Evolutionary conservation across 345 rosid species (phyloP).

Genomic region (Psidium guajava): DNA sequence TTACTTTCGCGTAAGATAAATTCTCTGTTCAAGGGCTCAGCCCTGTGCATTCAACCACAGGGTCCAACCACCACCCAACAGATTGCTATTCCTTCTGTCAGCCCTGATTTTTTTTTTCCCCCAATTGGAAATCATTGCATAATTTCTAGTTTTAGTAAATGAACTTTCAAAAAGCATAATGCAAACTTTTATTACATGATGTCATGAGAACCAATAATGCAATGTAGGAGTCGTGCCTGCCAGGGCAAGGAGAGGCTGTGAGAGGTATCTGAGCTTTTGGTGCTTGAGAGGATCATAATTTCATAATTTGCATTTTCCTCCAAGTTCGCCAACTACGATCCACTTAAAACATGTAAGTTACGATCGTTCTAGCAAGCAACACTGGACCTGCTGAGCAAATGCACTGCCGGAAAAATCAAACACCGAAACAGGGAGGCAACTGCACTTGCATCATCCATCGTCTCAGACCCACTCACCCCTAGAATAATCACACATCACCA

Average conservation of each 20-base stretch:
- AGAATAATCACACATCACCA: background rate
- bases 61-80: background rate
- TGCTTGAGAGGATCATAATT: background rate
- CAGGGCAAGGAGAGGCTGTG: background rate
- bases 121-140: background rate
- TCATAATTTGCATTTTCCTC: background rate
- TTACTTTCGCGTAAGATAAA: background rate
- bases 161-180: background rate
- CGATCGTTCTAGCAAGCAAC: background rate
- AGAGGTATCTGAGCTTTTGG: background rate
- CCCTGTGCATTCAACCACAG: background rate
- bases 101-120: background rate
- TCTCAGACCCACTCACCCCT: background rate
- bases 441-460: accelerated
- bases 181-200: background rate
- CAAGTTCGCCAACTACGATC: background rate
- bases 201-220: background rate
- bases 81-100: background rate
- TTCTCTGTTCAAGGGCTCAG: background rate
- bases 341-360: background rate
- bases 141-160: background rate
- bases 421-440: accelerated
- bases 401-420: background rate
- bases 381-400: background rate
- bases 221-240: background rate